Evolutionary conservation across 768 basidiomycete genomes (phyloP), one percentile per base, ranked within the genome.

Genomic region (Clitopilus hobsonii): DNA sequence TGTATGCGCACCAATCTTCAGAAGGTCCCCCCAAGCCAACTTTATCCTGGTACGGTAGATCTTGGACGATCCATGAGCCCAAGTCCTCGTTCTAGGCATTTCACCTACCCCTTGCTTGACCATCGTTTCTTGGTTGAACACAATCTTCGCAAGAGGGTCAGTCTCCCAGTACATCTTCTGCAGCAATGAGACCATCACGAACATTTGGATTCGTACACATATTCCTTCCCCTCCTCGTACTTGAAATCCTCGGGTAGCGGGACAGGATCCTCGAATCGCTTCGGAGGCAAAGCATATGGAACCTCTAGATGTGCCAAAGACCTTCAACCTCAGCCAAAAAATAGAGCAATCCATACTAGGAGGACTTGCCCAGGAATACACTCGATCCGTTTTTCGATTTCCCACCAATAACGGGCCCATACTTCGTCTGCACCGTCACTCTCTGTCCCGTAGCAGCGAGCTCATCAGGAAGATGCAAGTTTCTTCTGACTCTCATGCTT

Each of bases 221-320:
- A 90, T 47, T 83, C 81, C 64, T 77, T 85, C n/a, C 41, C 41
- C 14, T 71, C 66, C 41, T 81, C 77, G 56, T 90, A 91, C 14
- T 67, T 72, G 63, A 80, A 83, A 41, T 69, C 69, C 2, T 69
- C 51, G 1, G 88, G 83, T 3, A 91, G 69, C 0, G 80, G 72
- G 23, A 75, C 61, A 3, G 88, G 83, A 61, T 90, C 84, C 49
- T 82, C 70, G 60, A 89, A 91, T 23, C 88, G 76, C 13, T 63
- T 67, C 0, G 87, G 86, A 25, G 86, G 81, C 14, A 86, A 66
- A 2, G 84, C 88, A 63, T 86, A 91, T 4, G 88, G 87, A 52
- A 91, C 72, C 71, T 91, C 88, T 91, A 54, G 28, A 26, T 23
- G 49, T 27, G 25, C 38, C 26, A 38, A 22, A n/a, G 27, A 49